A percentile compares a stretch with the other conserved stretches of the same genome.
Evolutionary conservation across 768 basidiomycete species (phyloP).

Genomic region (Mycena rosella): DNA sequence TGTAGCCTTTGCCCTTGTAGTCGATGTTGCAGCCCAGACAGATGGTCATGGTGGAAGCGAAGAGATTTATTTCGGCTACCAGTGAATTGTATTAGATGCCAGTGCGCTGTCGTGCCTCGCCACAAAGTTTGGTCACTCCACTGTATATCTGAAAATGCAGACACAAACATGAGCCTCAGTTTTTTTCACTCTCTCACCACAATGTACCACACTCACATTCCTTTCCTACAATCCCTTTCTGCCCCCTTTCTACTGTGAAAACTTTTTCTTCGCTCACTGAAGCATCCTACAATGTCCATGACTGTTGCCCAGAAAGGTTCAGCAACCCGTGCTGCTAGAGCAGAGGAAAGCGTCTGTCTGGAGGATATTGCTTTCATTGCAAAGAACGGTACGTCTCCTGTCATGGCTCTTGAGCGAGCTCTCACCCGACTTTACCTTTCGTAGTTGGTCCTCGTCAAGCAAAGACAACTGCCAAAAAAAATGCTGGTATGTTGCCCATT

Average conservation of each 20-base stretch:
- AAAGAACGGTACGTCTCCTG: neutral
- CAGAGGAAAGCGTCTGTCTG: neutral
- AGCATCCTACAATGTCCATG: neutral
- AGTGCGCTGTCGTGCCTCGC: too few species aligned
- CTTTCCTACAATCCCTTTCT: neutral
- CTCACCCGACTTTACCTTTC: neutral
- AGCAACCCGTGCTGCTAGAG: neutral
- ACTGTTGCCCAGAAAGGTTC: neutral
- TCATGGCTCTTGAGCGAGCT: neutral
- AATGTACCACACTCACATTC: neutral
- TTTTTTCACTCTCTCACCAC: slow-evolving; percentile 1
- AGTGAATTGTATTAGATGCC: too few species aligned
- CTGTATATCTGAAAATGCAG: neutral
- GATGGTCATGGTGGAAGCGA: neutral
- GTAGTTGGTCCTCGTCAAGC: neutral
- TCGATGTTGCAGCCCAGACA: neutral
- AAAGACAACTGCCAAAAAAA: neutral
- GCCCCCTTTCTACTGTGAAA: neutral
- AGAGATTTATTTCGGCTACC: neutral
- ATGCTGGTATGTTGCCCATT: neutral
- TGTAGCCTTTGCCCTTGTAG: neutral
- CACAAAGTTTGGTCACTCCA: too few species aligned
- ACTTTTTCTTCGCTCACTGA: neutral
- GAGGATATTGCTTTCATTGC: neutral
- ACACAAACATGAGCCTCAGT: neutral